Conservation (phyloP, 176 grass and related monocot genomes). For the barley (Hordeum vulgare) region DNA sequence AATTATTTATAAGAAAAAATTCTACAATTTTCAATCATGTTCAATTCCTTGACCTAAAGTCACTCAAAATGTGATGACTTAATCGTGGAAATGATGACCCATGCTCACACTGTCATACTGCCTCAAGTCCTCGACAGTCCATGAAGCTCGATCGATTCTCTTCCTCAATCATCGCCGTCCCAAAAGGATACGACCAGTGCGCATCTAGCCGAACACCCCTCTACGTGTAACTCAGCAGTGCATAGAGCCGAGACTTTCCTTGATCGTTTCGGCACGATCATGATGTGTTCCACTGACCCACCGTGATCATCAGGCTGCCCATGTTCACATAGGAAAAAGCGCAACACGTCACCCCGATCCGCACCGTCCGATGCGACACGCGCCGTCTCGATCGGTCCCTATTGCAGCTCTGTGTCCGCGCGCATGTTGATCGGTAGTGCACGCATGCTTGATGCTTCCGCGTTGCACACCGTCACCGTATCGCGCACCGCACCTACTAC, state of each 20-base stretch:
- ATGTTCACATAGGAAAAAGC: not conserved
- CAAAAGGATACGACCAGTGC: too few relatives aligned
- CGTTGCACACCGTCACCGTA: not conserved
- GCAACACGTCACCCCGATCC: not conserved
- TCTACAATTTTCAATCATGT: too few relatives aligned
- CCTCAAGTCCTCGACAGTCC: too few relatives aligned
- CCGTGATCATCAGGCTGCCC: not conserved
- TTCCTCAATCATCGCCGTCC: too few relatives aligned
- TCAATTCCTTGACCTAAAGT: too few relatives aligned
- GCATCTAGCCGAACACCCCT: too few relatives aligned
- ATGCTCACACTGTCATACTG: too few relatives aligned
- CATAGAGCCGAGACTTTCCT: not conserved
- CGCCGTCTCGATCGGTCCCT: not conserved
- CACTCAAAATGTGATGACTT: too few relatives aligned
- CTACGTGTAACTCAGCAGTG: slow-evolving; percentile 3
- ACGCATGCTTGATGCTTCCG: not conserved
- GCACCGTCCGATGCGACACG: not conserved
- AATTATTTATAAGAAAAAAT: too few relatives aligned
- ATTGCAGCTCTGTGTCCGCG: not conserved
- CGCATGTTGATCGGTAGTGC: not conserved
- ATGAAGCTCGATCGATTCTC: too few relatives aligned
- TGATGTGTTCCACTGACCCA: slow-evolving; percentile 21
- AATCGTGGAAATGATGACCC: too few relatives aligned
- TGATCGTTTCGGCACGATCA: not conserved
- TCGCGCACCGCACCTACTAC: not conserved